Conservation (phyloP, 805 yeast genomes). For the Priceomyces carsonii region DNA sequence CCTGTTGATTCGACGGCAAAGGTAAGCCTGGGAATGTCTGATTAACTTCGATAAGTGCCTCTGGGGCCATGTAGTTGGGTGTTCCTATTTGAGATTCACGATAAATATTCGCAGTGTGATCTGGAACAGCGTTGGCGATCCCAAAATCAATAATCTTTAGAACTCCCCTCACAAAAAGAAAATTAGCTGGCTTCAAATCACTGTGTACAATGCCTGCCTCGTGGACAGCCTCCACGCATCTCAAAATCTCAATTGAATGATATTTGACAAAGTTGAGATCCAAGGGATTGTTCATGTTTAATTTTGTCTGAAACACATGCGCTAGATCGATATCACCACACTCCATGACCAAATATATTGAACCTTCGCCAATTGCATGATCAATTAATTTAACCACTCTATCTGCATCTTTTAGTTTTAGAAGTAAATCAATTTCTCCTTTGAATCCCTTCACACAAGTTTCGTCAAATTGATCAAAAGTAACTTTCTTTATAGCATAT, state of each 20-base stretch:
- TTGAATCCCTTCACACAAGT: conserved; percentile 74
- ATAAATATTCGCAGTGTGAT: conserved; percentile 85
- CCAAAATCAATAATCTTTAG: conserved; percentile 94
- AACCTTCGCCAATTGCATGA: conserved; percentile 63
- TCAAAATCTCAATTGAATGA: conserved; percentile 74
- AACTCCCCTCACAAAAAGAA: conserved; percentile 77
- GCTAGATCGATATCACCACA: conserved; percentile 93
- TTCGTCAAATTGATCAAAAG: conserved; percentile 79
- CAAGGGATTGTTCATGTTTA: conserved; percentile 41
- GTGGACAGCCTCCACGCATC: conserved; percentile 88
- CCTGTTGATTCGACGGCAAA: conserved; percentile 8
- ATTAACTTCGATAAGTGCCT: conserved; percentile 70
- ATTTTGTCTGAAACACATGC: conserved; percentile 65
- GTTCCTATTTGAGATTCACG: conserved; percentile 93
- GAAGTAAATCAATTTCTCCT: conserved; percentile 82
- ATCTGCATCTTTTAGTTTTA: conserved; percentile 54
- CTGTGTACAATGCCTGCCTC: conserved; percentile 82
- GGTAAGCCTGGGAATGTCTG: conserved; percentile 28
- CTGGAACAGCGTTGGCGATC: conserved; percentile 91
- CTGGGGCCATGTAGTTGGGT: conserved; percentile 98
- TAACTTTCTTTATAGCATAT: conserved; percentile 80
- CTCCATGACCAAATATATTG: conserved; percentile 82
- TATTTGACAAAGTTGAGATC: conserved; percentile 78
- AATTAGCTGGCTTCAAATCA: conserved; percentile 71
- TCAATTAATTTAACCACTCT: conserved; percentile 82